Evolutionary conservation across 352 stramenopile species (phyloP).

Genomic region (Globisporangium echinulatum): DNA sequence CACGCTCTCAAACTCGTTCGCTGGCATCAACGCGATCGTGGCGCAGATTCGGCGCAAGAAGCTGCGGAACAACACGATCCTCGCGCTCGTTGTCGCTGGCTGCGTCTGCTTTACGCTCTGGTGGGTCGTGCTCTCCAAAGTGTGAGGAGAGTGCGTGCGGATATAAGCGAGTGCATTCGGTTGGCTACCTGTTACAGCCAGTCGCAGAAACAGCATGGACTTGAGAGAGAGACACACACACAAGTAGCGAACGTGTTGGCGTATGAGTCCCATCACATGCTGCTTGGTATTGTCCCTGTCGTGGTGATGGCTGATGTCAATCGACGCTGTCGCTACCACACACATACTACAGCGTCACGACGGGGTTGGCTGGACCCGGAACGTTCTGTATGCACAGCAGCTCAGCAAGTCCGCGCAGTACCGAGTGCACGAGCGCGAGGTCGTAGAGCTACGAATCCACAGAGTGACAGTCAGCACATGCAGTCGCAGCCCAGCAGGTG

Average conservation of each 20-base stretch:
- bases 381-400: slow-evolving; percentile 36
- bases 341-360: slow-evolving; percentile 31
- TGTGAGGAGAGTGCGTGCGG: slow-evolving; percentile 20
- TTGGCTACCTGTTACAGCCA: background rate
- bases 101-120: slow-evolving; percentile 97
- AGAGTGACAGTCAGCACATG: slow-evolving; percentile 1
- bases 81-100: slow-evolving; percentile 92
- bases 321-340: no score
- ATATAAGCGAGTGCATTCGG: background rate
- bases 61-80: slow-evolving; percentile 95
- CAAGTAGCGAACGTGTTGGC: no score
- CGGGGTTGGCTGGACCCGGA: slow-evolving; percentile 21
- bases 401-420: slow-evolving; percentile 41
- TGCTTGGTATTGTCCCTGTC: no score
- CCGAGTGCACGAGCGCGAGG: slow-evolving; percentile 40
- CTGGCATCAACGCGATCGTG: slow-evolving; percentile 94
- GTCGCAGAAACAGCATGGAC: no score
- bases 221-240: no score
- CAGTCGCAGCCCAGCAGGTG: no score
- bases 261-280: no score
- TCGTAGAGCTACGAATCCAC: slow-evolving; percentile 28
- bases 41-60: slow-evolving; percentile 95
- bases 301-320: no score
- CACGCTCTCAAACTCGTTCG: slow-evolving; percentile 86
- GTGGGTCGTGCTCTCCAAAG: slow-evolving; percentile 84